Evolutionary conservation across 148 eudicot species (phyloP).

Genomic region (Arctostaphylos glauca): DNA sequence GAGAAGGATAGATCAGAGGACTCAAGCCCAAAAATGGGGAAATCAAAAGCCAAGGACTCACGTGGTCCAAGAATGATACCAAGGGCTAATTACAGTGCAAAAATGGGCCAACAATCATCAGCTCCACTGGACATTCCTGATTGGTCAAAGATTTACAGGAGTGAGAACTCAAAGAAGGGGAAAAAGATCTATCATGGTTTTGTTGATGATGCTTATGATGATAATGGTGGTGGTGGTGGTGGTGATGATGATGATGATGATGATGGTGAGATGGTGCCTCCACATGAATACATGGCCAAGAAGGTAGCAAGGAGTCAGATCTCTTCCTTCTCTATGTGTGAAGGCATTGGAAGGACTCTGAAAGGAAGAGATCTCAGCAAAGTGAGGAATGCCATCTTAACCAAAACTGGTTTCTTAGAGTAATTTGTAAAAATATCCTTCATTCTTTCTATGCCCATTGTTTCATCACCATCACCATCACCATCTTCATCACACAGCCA

Average conservation of each 20-base stretch:
- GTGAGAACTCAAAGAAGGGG: conserved; percentile 9
- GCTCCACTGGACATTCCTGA: conserved; percentile 64
- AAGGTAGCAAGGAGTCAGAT: conserved; percentile 64
- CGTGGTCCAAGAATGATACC: conserved; percentile 51
- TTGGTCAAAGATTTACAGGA: conserved; percentile 53
- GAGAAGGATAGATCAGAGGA: conserved; percentile 32
- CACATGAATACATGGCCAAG: conserved; percentile 78
- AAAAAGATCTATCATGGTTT: conserved; percentile 3
- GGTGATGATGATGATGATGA: conserved; percentile 29
- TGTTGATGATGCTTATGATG: conserved; percentile 11
- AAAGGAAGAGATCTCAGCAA: conserved; percentile 88
- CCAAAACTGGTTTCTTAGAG: conserved; percentile 80
- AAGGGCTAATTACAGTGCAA: conserved; percentile 28
- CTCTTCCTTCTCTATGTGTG: conserved; percentile 69
- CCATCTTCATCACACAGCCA: background rate
- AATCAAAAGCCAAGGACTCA: conserved; percentile 22
- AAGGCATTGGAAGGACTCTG: conserved; percentile 90
- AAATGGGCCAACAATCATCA: conserved; percentile 36
- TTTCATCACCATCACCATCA: background rate
- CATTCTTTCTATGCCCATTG: too few species aligned
- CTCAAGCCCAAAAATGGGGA: conserved; percentile 17
- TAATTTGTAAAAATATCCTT: background rate
- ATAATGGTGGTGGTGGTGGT: conserved; percentile 15
- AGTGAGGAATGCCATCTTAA: conserved; percentile 68
- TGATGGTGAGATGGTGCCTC: conserved; percentile 59